Evolutionary conservation across 2,329 filamentous ascomycete genomes (phyloP).

Genomic region (Sporothrix sp.): DNA sequence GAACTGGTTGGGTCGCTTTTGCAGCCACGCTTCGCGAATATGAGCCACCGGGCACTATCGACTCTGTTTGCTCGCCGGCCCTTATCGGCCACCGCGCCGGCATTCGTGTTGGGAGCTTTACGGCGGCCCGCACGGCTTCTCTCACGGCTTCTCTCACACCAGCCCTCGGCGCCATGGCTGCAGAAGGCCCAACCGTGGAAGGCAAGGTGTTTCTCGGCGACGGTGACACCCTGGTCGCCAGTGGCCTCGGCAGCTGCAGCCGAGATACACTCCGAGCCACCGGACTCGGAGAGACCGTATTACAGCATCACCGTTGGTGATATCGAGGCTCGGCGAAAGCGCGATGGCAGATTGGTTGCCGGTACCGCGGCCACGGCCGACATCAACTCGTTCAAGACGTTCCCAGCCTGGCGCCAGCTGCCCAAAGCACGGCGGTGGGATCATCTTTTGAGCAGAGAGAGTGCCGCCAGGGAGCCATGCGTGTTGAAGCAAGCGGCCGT

Average conservation of each 20-base stretch:
- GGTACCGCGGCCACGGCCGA: constrained; percentile 68
- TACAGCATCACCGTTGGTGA: constrained; percentile 49
- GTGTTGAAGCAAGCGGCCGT: constrained; percentile 77
- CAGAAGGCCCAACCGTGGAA: background rate
- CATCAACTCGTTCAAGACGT: constrained; percentile 75
- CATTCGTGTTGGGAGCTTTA: background rate
- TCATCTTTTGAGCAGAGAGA: constrained; percentile 54
- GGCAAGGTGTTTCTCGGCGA: background rate
- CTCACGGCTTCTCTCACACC: background rate
- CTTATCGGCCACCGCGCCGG: background rate
- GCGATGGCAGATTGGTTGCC: constrained; percentile 61
- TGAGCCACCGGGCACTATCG: background rate
- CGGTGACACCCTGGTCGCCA: constrained; percentile 8
- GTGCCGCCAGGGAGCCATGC: constrained; percentile 49
- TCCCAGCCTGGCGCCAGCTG: constrained; percentile 41
- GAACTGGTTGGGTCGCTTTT: too few species aligned
- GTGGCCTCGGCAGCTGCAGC: background rate
- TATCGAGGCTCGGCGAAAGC: constrained; percentile 57
- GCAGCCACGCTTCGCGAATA: background rate
- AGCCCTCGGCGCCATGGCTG: background rate
- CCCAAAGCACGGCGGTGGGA: constrained; percentile 77
- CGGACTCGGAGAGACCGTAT: constrained; percentile 9
- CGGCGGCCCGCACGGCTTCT: background rate
- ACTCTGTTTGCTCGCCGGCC: background rate
- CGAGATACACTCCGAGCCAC: background rate